Base-by-base conservation (phyloP, 108 stramenopile species). In the Pseudonitzschia delicatissima region DNA sequence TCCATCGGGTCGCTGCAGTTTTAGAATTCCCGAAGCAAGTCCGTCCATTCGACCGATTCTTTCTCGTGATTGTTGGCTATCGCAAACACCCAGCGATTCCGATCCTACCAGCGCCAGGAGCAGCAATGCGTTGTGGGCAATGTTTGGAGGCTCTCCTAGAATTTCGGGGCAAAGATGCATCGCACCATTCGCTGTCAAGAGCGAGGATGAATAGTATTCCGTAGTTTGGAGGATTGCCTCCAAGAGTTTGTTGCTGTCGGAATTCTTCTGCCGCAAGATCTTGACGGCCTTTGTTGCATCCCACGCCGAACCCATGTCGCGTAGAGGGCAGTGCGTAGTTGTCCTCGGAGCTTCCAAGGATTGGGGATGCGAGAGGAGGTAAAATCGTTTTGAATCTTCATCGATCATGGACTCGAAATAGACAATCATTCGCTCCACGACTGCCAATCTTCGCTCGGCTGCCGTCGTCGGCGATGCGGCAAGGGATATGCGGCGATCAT, bases 271-370 rank as follows among this genome's bases (percentile, higher is more conserved):
- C 49, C 45, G 73, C 15, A 60, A 3, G 11, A 48, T 15, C 13
- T 45, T 25, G 32, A 82, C 33, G n/a, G 63, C 70, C 33, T 62
- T 76, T 37, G 71, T 61, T 5, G 77, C 76, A 78, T 82, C 81
- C 81, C 81, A 82, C 6, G 73, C 61, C 2, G 74, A 77, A 20
- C 74, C 81, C 51, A 82, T 25, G 23, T 82, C 81, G 1, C 81
- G 73, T 36, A 82, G 40, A 12, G 81, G 81, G 53, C 66, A 69
- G 39, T 76, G 77, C 21, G 32, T 68, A 33, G 49, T 64, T 0
- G 29, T 27, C 44, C 23, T 27, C 13, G 27, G 33, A 28, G 3
- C 15, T 31, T 21, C 52, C 8, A 1, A 12, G 5, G 21, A 51
- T 25, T 25, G 62, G 5, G 62, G 71, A 48, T 64, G 6, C 26